Evolutionary conservation across 2,329 filamentous ascomycete species (phyloP), one percentile per base, ranked within the genome.

Genomic region (Karstenula rhodostoma): DNA sequence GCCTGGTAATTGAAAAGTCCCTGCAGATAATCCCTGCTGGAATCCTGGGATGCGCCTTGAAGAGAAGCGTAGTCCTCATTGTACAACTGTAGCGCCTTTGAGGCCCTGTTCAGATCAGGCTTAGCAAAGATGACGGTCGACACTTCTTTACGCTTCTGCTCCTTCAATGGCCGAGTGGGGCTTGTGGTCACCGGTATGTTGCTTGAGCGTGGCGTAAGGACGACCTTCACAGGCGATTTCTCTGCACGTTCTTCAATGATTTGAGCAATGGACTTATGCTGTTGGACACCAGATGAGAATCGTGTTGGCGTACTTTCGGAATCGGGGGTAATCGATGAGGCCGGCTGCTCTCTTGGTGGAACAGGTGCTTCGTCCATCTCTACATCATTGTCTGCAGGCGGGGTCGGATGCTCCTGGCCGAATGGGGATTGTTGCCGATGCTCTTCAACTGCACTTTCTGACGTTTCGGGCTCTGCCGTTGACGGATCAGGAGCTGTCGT

Each of bases 61-160:
- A 84, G 71, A 40, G 77, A 75, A 25, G 78, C 73, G 62, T 80
- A 81, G 32, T 79, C 79, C 52, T 79, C 71, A 60, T 70, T 75
- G 50, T 74, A 74, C 8, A 69, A 57, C 53, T 77, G 75, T 40
- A 76, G 59, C 4, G 70, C 63, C 59, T 77, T 75, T 2, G 67
- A 64, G n/a, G 69, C 56, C 40, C 69, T 65, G 10, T 61, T 67
- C 19, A 65, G 50, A 32, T 70, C 73, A 55, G 88, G 87, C 70
- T 91, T 93, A 2, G 90, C 89, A 73, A 96, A 95, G 0, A 94
- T 84, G 3, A 95, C 92, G 0, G 88, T 91, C 1, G 90, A 92
- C 15, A 90, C 82, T 67, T 90, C 90, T 64, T 87, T 89, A 7
- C 62, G 64, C 54, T 88, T 90, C 9, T 61, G 61, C 42, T 68